Base-by-base conservation (phyloP, 2,329 filamentous ascomycete genomes). In the Fusarium humuli region DNA sequence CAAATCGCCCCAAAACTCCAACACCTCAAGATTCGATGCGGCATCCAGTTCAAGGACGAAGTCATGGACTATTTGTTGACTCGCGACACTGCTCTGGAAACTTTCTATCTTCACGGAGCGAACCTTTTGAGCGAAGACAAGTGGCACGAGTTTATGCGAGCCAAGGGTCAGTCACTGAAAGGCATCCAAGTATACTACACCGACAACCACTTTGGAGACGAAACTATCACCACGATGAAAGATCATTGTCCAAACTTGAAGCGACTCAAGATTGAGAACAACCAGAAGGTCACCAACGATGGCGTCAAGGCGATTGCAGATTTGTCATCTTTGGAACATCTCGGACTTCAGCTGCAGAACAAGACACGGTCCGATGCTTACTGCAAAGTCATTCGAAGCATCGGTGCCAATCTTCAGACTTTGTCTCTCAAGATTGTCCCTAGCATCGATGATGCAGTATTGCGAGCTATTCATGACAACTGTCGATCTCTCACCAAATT, bases 41-140 rank as follows among this genome's bases (percentile, higher is more conserved):
- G 91, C n/a, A 92, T 96, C 52, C 94, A 97, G 76, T 91, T 98
- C 84, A 97, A 97, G 79, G 92, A 98, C 75, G 85, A 85, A 41
- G 92, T 94, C 44, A 86, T 98, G 79, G 88, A 93, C 55, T 97
- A 95, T 78, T 87, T 98, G 75, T 83, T 93, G 22, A 89, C 90
- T 58, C 92, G 93, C 49, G 86, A 92, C 52, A 87, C 89, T 52
- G 80, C 86, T 11, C 83, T 98, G n/a, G 87, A 90, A 64, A 86
- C 89, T 59, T 84, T 98, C 45, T 92, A 94, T 68, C 85, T 98
- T 1, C 91, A 96, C 68, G 93, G 94, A 13, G 90, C 93, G 12
- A 98, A 97, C 71, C 87, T 98, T 1, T 83, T 98, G 18, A 90
- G 91, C 12, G 90, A 96, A 65, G 83, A 86, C 6, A 90, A 89